These are phyloP conservation scores for Cutaneotrichosporon cutaneum DNA, from an alignment of 1,284 basidiomycete genomes.

Conservation along the genomic window DNA sequence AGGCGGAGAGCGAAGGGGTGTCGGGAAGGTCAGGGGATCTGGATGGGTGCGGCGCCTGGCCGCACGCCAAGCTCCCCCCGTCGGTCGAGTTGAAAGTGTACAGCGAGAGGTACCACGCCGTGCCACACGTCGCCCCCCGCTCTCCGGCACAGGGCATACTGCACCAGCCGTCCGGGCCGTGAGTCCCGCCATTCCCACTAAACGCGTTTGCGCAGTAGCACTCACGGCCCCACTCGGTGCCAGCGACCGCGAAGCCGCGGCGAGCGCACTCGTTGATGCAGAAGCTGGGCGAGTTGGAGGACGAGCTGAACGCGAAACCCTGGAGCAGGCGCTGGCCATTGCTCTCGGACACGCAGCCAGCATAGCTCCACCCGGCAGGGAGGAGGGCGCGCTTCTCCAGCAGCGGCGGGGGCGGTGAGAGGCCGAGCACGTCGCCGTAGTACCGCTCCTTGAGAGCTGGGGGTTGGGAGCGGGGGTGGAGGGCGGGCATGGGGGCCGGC, in stretches of 20 bases:
- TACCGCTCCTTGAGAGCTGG: conserved; percentile 17
- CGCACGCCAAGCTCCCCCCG: neutral
- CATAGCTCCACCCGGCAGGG: conserved; percentile 45
- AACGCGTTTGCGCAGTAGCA: conserved; percentile 47
- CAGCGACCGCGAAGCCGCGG: conserved; percentile 46
- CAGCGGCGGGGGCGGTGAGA: conserved; percentile 39
- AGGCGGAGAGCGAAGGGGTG: too few species aligned
- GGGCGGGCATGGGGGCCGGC: neutral
- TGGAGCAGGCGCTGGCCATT: conserved; percentile 40
- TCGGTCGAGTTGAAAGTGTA: conserved; percentile 24
- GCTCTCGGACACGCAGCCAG: conserved; percentile 50
- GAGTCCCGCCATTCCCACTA: conserved; percentile 33
- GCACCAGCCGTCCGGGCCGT: conserved; percentile 32
- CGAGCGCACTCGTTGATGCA: conserved; percentile 46
- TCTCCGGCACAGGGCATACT: conserved; percentile 41
- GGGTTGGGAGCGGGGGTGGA: neutral
- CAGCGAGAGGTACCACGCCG: conserved; percentile 41
- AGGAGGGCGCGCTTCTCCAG: conserved; percentile 38
- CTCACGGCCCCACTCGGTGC: conserved; percentile 47
- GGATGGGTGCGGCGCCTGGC: too few species aligned
- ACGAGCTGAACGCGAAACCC: conserved; percentile 38
- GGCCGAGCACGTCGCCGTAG: conserved; percentile 37
- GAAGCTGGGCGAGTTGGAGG: conserved; percentile 33
- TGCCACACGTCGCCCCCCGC: conserved; percentile 35
- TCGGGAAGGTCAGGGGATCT: too few species aligned